phyloP scores from a whole-genome alignment of 495 filamentous ascomycete species.

The Annulohypoxylon nitens region DNA sequence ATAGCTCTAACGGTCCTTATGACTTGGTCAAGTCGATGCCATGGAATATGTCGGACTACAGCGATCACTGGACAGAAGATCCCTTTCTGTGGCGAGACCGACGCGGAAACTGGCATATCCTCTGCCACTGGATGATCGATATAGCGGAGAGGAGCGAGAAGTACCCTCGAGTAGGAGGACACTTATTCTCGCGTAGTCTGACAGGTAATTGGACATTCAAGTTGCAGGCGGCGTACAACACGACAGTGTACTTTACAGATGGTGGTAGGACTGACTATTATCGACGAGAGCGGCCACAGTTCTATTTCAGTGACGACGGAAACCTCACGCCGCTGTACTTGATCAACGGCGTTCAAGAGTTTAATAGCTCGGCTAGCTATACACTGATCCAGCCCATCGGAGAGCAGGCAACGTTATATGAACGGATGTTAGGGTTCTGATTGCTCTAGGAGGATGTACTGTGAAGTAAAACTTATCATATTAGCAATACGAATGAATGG shows the following conservation, averaged over 20 bases:
- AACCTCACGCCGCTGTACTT: constrained; percentile 56
- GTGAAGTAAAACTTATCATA: neutral
- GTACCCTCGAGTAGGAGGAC: constrained; percentile 56
- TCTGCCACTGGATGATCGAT: constrained; percentile 55
- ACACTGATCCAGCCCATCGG: constrained; percentile 47
- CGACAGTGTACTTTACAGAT: constrained; percentile 55
- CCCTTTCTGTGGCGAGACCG: constrained; percentile 60
- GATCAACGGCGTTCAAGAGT: constrained; percentile 58
- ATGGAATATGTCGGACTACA: constrained; percentile 44
- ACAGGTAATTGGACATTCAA: constrained; percentile 58
- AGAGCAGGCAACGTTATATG: constrained; percentile 22
- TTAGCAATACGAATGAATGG: neutral
- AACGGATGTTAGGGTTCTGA: constrained; percentile 34
- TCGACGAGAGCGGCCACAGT: constrained; percentile 56
- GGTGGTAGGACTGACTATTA: constrained; percentile 49
- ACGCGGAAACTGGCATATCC: constrained; percentile 57
- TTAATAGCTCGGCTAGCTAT: constrained; percentile 57
- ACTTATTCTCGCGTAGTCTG: constrained; percentile 54
- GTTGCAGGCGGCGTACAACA: constrained; percentile 52
- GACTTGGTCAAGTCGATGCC: constrained; percentile 34
- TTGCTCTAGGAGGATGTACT: neutral
- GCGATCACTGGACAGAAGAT: constrained; percentile 52
- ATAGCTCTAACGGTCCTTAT: constrained; percentile 30
- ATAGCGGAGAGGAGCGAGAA: constrained; percentile 51
- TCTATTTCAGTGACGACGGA: constrained; percentile 59